These are phyloP conservation scores for Pichia eremophila DNA, from an alignment of 805 yeast species.

Conservation along the genomic window DNA sequence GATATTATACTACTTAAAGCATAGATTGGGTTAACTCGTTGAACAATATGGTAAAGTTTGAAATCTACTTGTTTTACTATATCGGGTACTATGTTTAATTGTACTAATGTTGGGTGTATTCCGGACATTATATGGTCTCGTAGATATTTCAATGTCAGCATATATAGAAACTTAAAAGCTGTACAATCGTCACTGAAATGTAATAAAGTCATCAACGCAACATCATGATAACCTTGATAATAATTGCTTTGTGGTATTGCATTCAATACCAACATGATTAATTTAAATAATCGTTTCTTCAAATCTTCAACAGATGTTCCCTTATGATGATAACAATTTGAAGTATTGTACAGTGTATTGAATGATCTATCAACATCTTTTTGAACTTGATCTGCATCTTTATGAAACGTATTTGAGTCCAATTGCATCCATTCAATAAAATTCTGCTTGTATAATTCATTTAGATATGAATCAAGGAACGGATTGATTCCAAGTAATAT, in stretches of 20 bases:
- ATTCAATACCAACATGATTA: slow-evolving; percentile 49
- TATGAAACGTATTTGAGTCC: slow-evolving; percentile 29
- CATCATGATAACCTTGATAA: slow-evolving; percentile 91
- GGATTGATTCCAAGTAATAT: slow-evolving; percentile 23
- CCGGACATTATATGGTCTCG: slow-evolving; percentile 81
- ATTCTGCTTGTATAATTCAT: slow-evolving; percentile 15
- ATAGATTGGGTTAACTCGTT: slow-evolving; percentile 44
- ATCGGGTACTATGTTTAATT: slow-evolving; percentile 57
- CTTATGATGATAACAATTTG: not conserved
- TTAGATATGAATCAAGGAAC: not conserved
- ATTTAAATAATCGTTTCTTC: slow-evolving; percentile 30
- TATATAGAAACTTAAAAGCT: slow-evolving; percentile 38
- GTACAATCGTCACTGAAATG: slow-evolving; percentile 34
- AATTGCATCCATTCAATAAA: not conserved
- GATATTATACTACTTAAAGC: slow-evolving; percentile 75
- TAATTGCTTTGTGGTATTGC: slow-evolving; percentile 56
- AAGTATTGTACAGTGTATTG: slow-evolving; percentile 24
- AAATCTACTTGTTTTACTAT: slow-evolving; percentile 43
- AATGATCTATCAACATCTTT: slow-evolving; percentile 74
- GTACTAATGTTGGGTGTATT: slow-evolving; percentile 56
- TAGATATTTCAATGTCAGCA: slow-evolving; percentile 49
- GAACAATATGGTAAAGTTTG: slow-evolving; percentile 32
- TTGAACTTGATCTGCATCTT: slow-evolving; percentile 69
- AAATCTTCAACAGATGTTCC: slow-evolving; percentile 18
- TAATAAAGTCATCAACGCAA: slow-evolving; percentile 57